These are phyloP conservation scores for Metschnikowia reukaufii DNA, from an alignment of 805 yeast species.

Conservation along the genomic window DNA sequence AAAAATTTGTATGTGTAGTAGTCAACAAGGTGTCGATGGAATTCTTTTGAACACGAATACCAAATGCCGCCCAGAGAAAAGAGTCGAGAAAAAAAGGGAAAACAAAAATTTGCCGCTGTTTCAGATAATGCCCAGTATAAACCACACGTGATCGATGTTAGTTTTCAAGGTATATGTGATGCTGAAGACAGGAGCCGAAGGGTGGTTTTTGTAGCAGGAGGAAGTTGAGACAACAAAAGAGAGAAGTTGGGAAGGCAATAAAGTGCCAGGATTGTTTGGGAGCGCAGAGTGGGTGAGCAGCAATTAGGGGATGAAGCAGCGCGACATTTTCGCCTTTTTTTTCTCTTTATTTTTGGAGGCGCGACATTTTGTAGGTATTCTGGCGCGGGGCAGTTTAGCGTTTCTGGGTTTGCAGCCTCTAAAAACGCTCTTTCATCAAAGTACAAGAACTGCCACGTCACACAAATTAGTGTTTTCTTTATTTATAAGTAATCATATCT, in stretches of 20 bases:
- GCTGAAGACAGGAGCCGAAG: constrained; percentile 11
- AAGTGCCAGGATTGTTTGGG: constrained; percentile 16
- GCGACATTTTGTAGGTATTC: constrained; percentile 7
- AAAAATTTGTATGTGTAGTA: constrained; percentile 3
- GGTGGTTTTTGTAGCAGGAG: constrained; percentile 10
- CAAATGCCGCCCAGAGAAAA: constrained; percentile 8
- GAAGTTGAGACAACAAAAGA: constrained; percentile 15
- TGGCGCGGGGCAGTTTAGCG: constrained; percentile 1
- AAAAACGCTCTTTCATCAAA: background rate
- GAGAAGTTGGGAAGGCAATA: constrained; percentile 10
- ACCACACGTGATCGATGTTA: constrained; percentile 7
- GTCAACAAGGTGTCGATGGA: constrained; percentile 8
- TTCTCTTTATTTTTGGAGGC: constrained; percentile 2
- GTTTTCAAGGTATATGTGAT: constrained; percentile 9
- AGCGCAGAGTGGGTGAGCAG: constrained; percentile 21
- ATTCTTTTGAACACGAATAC: constrained; percentile 11
- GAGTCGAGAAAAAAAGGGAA: constrained; percentile 1
- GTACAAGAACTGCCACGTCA: background rate
- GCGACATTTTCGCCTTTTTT: constrained; percentile 22
- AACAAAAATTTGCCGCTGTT: constrained; percentile 11
- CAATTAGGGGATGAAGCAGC: constrained; percentile 22
- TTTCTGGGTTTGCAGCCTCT: constrained; percentile 2
- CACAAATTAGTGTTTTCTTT: no score
- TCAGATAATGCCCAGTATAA: constrained; percentile 7
- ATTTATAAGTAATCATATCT: no score